Base-by-base conservation (phyloP, 2,329 filamentous ascomycete genomes). In the Aspergillus sp. region DNA sequence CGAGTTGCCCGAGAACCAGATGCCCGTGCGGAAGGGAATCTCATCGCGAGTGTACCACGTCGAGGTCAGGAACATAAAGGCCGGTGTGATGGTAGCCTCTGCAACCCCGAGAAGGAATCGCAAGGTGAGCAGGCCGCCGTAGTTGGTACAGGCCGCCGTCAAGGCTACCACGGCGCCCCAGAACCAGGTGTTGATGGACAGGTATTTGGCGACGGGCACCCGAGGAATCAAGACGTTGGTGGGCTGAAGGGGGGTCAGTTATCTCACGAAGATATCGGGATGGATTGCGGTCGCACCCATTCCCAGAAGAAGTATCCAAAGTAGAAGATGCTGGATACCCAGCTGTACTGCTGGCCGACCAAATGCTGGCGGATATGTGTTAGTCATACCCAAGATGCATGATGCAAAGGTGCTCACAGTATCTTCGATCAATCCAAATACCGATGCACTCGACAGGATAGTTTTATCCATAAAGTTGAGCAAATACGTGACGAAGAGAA, bases 391-490 rank as follows among this genome's bases (percentile, higher is more conserved):
- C 10, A 12, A 32, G 30, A 3, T 32, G 10, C 1, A 5, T 10
- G 4, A 9, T 30, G 8, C 3, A 4, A 13, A 32, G 12, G 30
- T 41, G 41, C 58, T 30, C 51, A 72, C 70, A 5, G 69, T 72
- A 65, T 85, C 84, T 1, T 83, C 72, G 5, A 75, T 74, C n/a
- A 86, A 67, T 0, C 83, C 84, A 64, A 87, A 87, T 0, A 87
- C 83, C 4, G 83, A 77, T 0, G 85, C 84, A 60, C 80, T 84
- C 0, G 82, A 84, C 1, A 86, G 69, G 58, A 84, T 84, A 0
- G 81, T 81, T 68, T 88, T 88, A 70, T 88, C 85, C 78, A 87
- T 85, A 59, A 87, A 87, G 66, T 86, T 85, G 63, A 87, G 70
- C 74, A 82, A 82, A 67, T 87, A 87, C 0, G 82, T 85, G 45